Conservation (phyloP, 1,284 basidiomycete species). For the Agaricales sp. region DNA sequence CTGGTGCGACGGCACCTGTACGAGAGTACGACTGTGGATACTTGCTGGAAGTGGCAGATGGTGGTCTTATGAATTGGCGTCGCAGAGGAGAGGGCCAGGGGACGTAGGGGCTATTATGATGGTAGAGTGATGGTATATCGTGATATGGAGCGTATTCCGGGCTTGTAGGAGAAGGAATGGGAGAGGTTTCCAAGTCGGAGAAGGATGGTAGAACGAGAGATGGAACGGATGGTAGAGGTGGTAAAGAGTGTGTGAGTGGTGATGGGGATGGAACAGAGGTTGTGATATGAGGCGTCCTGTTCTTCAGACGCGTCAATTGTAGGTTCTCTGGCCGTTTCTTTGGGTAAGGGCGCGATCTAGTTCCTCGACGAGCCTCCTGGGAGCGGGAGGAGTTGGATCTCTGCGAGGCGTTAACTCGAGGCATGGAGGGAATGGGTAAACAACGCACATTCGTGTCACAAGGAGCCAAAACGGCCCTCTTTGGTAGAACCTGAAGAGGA, state of each 20-base stretch:
- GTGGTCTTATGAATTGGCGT: slow-evolving; percentile 24
- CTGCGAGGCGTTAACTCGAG: too few relatives aligned
- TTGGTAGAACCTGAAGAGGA: neutral
- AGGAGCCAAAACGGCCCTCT: neutral
- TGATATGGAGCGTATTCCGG: slow-evolving; percentile 11
- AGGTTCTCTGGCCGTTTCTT: neutral
- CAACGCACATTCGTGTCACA: neutral
- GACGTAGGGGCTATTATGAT: slow-evolving; percentile 39
- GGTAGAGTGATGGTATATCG: slow-evolving; percentile 19
- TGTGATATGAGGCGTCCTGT: neutral
- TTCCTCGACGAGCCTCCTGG: neutral
- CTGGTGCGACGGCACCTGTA: slow-evolving; percentile 28
- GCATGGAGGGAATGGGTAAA: neutral
- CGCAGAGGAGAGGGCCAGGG: slow-evolving; percentile 31
- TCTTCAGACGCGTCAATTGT: neutral
- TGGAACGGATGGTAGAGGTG: slow-evolving; percentile 20
- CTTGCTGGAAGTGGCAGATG: slow-evolving; percentile 16
- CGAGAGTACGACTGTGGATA: slow-evolving; percentile 22
- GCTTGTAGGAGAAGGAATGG: slow-evolving; percentile 13
- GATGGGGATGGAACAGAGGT: slow-evolving; percentile 11
- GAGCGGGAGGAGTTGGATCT: neutral
- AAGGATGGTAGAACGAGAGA: slow-evolving; percentile 28
- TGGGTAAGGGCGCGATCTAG: neutral
- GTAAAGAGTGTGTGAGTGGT: slow-evolving; percentile 18
- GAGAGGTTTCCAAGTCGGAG: slow-evolving; percentile 12